These are phyloP conservation scores for Hortiboletus flavorubellus DNA, from an alignment of 768 basidiomycete genomes.

Conservation along the genomic window DNA sequence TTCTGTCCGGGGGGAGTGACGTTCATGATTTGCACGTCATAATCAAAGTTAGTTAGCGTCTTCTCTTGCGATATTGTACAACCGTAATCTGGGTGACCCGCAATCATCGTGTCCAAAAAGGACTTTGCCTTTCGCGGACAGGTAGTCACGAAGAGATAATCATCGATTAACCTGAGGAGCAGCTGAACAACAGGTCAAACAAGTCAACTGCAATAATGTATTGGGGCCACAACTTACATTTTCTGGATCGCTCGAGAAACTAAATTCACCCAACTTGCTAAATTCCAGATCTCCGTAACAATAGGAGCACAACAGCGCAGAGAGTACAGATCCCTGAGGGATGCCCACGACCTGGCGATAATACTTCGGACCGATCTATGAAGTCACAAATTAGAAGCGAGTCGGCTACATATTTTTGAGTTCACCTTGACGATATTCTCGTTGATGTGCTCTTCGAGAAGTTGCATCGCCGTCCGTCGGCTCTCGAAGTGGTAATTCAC, in stretches of 20 bases:
- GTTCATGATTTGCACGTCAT: slow-evolving; percentile 50
- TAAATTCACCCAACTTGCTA: slow-evolving; percentile 35
- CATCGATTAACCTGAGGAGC: slow-evolving; percentile 86
- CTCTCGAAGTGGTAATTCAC: slow-evolving; percentile 52
- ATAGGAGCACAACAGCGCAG: slow-evolving; percentile 87
- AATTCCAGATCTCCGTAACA: slow-evolving; percentile 92
- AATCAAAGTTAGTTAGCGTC: slow-evolving; percentile 84
- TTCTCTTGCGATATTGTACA: slow-evolving; percentile 89
- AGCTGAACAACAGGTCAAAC: slow-evolving; percentile 41
- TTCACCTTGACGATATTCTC: slow-evolving; percentile 87
- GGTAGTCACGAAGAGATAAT: slow-evolving; percentile 88
- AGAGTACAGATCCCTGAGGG: slow-evolving; percentile 97
- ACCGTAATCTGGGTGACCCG: slow-evolving; percentile 91
- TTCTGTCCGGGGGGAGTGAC: slow-evolving; percentile 45
- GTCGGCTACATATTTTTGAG: neutral
- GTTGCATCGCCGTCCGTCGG: slow-evolving; percentile 52
- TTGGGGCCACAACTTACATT: slow-evolving; percentile 50
- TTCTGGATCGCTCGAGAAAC: slow-evolving; percentile 51
- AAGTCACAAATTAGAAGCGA: neutral
- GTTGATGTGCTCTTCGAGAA: slow-evolving; percentile 77
- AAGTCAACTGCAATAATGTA: neutral
- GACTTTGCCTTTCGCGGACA: slow-evolving; percentile 51
- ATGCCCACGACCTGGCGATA: slow-evolving; percentile 93
- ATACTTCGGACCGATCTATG: slow-evolving; percentile 73
- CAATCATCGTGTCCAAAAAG: slow-evolving; percentile 75